These are phyloP conservation scores for Aspergillus conjunctus DNA, from an alignment of 495 filamentous ascomycete genomes.

Conservation along the genomic window DNA sequence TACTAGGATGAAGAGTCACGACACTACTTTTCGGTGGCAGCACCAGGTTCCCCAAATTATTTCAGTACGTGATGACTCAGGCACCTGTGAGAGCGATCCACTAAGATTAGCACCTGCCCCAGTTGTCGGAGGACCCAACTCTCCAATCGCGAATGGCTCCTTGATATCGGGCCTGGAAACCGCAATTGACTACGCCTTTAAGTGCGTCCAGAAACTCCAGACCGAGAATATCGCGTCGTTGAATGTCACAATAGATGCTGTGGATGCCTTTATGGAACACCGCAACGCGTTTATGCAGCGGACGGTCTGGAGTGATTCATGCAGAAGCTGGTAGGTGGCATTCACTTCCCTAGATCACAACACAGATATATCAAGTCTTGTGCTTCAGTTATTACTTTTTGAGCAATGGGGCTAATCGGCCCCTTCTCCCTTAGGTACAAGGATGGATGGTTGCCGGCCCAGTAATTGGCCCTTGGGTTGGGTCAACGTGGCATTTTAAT, in stretches of 20 bases:
- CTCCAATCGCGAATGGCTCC: not conserved
- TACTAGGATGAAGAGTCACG: not conserved
- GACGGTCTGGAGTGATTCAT: not conserved
- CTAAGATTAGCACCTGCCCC: not conserved
- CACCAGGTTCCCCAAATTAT: not conserved
- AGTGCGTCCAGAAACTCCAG: not conserved
- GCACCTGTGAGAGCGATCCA: not conserved
- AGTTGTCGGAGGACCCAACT: not conserved
- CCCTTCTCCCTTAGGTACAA: not conserved
- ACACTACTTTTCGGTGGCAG: not conserved
- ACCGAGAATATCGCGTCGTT: not conserved
- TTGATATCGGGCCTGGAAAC: not conserved
- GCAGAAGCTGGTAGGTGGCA: not conserved
- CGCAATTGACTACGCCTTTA: not conserved
- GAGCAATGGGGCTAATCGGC: not conserved
- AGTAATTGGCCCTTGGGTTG: not conserved
- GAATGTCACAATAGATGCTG: not conserved
- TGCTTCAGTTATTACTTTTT: not conserved
- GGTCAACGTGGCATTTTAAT: not conserved
- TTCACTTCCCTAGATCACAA: no score
- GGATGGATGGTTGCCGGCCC: not conserved
- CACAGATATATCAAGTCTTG: no score
- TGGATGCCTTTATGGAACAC: not conserved
- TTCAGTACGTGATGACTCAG: not conserved
- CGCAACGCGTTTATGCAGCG: not conserved